phyloP scores from a whole-genome alignment of 495 filamentous ascomycete genomes.

The Neurospora intermedia region DNA sequence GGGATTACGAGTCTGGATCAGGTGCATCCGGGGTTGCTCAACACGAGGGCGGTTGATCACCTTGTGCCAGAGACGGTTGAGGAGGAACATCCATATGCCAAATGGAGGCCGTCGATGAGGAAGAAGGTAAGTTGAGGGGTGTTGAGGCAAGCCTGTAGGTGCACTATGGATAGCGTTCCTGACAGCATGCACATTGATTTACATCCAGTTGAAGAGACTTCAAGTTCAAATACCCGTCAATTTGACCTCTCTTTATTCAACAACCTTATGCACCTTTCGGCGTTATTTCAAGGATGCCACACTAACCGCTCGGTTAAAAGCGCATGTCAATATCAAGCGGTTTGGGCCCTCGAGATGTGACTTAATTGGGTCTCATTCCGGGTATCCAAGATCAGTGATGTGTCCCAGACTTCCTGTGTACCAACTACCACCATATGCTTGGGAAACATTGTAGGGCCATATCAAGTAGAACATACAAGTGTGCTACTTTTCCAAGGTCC shows the following conservation, averaged over 20 bases:
- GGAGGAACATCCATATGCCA: conserved; percentile 54
- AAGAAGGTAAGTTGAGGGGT: background rate
- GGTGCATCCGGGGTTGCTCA: conserved; percentile 56
- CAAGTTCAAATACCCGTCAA: background rate
- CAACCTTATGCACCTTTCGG: background rate
- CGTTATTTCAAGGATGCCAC: background rate
- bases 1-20: conserved; percentile 64
- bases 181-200: background rate
- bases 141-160: conserved; percentile 4
- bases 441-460: background rate
- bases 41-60: conserved; percentile 62
- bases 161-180: background rate
- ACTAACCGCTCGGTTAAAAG: background rate
- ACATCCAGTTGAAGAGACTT: no score
- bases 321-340: background rate
- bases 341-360: background rate
- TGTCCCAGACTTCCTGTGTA: background rate
- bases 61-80: conserved; percentile 40
- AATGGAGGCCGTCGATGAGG: conserved; percentile 25
- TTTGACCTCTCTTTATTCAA: background rate
- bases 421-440: background rate
- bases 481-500: background rate
- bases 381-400: background rate
- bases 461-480: background rate
- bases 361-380: background rate